Conservation (phyloP, 1,139 yeast genomes). For the Kurtzmaniella quercitrusa region DNA sequence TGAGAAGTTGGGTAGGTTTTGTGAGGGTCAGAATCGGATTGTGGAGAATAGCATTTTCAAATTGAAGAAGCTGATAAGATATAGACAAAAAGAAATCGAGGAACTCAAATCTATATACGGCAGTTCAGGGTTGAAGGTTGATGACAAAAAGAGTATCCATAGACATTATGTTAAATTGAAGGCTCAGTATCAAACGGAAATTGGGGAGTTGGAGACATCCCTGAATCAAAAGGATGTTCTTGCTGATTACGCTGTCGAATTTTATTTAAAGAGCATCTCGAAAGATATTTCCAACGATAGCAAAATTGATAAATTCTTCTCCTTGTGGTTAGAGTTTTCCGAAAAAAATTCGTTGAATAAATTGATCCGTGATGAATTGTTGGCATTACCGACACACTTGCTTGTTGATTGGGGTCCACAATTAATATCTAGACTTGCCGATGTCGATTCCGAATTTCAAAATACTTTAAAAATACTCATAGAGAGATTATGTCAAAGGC, state of each 20-base stretch:
- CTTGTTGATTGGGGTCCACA: conserved; percentile 83
- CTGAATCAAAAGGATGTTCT: conserved; percentile 38
- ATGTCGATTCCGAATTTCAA: conserved; percentile 53
- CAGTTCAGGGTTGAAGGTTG: conserved; percentile 31
- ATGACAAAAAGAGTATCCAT: conserved; percentile 49
- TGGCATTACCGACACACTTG: conserved; percentile 51
- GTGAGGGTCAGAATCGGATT: conserved; percentile 52
- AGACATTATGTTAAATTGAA: conserved; percentile 47
- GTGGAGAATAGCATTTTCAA: conserved; percentile 39
- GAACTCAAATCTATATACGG: conserved; percentile 45
- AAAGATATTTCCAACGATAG: conserved; percentile 49
- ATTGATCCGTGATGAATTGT: conserved; percentile 27
- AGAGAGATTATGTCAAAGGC: conserved; percentile 47
- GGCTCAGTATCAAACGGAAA: conserved; percentile 47
- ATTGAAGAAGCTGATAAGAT: conserved; percentile 25
- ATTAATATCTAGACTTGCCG: conserved; percentile 65
- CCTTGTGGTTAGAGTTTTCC: conserved; percentile 77
- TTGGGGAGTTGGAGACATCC: conserved; percentile 39
- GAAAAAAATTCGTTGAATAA: conserved; percentile 36
- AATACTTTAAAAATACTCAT: conserved; percentile 47
- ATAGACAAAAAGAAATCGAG: conserved; percentile 39
- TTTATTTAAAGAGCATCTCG: conserved; percentile 47
- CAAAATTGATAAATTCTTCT: conserved; percentile 66
- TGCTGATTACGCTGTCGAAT: conserved; percentile 53
- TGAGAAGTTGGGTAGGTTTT: conserved; percentile 67